Evolutionary conservation across 768 basidiomycete genomes (phyloP), one percentile per base, ranked within the genome.

Genomic region (Boletus sp.): DNA sequence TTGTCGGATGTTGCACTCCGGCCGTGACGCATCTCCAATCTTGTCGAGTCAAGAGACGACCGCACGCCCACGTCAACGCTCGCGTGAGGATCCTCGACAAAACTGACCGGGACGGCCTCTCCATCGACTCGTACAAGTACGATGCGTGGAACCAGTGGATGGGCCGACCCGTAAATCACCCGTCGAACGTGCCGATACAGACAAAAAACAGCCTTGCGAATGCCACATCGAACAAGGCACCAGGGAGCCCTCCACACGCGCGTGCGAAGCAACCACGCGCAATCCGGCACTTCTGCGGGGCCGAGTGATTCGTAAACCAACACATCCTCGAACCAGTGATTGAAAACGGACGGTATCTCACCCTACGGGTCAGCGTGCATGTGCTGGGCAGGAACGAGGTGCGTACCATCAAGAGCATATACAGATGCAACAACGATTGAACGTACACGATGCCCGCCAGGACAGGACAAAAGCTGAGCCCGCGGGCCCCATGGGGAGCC

Each of bases 341-440:
- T 35, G 15, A 47, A 34, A 13, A 64, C 3, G 7, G 60, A 53
- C 9, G 63, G 63, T 42, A 64, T 65, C 63, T 64, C 9, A 35
- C 50, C 40, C 14, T 27, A n/a, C 8, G n/a, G 9, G 23, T 65
- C 35, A 62, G 46, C 25, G 7, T 34, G 14, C 29, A 1, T 33
- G 25, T 34, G 14, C 14, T 5, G 19, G 15, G 29, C 2, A 19
- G 44, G 21, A 17, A 6, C 2, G 4, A 35, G 3, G 19, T 14
- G 27, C 64, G 19, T 44, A 64, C 63, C 63, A 65, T 65, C 54
- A 65, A 50, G 29, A 64, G 13, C 52, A 65, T 65, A 30, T 64
- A 65, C n/a, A 59, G 19, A 50, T 64, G 49, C 10, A 65, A 11
- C 6, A 64, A 11, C 1, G 64, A 64, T 13, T 50, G 53, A 32